Evolutionary conservation across 2,329 filamentous ascomycete species (phyloP), one percentile per base, ranked within the genome.

Genomic region (Trichoderma simmonsii): DNA sequence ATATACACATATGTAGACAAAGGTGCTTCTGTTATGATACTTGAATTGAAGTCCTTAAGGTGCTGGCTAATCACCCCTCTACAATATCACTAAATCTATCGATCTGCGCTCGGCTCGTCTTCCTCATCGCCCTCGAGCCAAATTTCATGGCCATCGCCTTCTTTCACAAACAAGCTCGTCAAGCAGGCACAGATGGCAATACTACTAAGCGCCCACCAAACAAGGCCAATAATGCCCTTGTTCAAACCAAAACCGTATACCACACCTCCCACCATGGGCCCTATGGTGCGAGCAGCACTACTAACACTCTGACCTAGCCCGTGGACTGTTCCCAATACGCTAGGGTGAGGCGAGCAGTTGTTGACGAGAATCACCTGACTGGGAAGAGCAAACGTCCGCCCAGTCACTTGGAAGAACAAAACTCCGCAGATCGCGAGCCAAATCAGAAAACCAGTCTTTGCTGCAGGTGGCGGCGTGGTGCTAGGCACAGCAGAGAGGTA

Each of bases 401-500:
- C 91, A 2, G 89, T 82, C 9, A 93, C 91, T 75, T 93, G 90
- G 12, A 92, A 78, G 14, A 87, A 83, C 2, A 94, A 82, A 1
- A 93, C 88, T 4, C 84, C 80, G 0, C 86, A 85, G 21, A 94
- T 90, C 2, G 89, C 87, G 0, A 87, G 75, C 92, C 92, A 94
- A 43, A 94, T 83, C 54, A 83, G 81, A 9, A 84, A 65, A 0
- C 90, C 90, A 2, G 85, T 85, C 62, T 88, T 88, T 48, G 82
- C 78, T 7, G 83, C 83, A 1, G 89, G 88, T 2, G 84, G 83
- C 2, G 84, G 81, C 68, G 86, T 77, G 54, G 82, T 73, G 48
- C 87, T 88, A 0, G 91, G 92, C 1, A 94, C 84, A 34, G 94
- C 80, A 1, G 92, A 87, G 14, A 95, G 85, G 77, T 91, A 94